Conservation (phyloP, 2,329 filamentous ascomycete species). For the Plectosphaerella cucumerina region DNA sequence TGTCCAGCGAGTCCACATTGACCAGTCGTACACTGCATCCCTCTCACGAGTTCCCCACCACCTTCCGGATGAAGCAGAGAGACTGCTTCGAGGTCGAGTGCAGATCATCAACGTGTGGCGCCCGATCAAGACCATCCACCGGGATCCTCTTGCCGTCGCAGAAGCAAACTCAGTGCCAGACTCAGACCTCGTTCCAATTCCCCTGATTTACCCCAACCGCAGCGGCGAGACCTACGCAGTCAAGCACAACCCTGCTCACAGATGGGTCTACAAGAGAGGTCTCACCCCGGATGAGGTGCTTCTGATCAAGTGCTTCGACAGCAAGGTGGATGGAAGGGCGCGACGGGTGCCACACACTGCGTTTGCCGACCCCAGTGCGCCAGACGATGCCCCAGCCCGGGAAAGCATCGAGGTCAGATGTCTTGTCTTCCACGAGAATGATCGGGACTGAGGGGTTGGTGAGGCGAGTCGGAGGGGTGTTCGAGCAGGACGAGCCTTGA, state of each 20-base stretch:
- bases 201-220: conserved; percentile 46
- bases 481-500: no score
- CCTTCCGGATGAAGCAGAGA: conserved; percentile 38
- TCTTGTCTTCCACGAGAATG: conserved; percentile 46
- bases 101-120: conserved; percentile 54
- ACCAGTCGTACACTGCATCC: conserved; percentile 43
- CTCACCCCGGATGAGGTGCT: conserved; percentile 50
- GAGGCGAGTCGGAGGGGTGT: no score
- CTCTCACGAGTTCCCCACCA: conserved; percentile 36
- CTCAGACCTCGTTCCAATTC: conserved; percentile 41
- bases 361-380: conserved; percentile 42
- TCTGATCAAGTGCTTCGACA: conserved; percentile 60
- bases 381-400: conserved; percentile 39
- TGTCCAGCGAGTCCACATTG: conserved; percentile 49
- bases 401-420: conserved; percentile 57
- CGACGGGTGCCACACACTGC: conserved; percentile 51
- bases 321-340: conserved; percentile 48
- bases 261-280: conserved; percentile 49
- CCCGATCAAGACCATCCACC: conserved; percentile 44
- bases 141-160: conserved; percentile 51
- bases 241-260: conserved; percentile 33
- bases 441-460: conserved; percentile 19
- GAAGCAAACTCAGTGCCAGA: conserved; percentile 46
- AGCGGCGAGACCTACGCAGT: conserved; percentile 45
- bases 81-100: conserved; percentile 38